Evolutionary conservation across 768 basidiomycete genomes (phyloP).

Genomic region (Mrakia frigida): DNA sequence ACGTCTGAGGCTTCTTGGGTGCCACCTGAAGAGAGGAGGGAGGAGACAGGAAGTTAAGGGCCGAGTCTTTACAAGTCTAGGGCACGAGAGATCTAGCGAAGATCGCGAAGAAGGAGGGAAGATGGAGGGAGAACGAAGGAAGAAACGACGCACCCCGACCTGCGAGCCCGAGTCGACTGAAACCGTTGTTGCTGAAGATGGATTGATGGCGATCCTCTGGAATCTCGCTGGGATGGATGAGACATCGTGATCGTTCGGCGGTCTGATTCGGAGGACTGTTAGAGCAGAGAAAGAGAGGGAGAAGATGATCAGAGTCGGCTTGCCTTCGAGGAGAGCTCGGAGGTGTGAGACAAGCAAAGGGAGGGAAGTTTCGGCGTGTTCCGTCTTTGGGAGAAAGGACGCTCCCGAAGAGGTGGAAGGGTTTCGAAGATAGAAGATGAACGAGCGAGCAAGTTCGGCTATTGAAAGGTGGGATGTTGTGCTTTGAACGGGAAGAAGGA

Average conservation of each 20-base stretch:
- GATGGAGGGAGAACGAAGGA: slow-evolving; percentile 44
- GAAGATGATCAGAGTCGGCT: not conserved
- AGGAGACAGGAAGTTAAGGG: slow-evolving; percentile 41
- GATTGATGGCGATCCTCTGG: slow-evolving; percentile 80
- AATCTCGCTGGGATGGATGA: slow-evolving; percentile 82
- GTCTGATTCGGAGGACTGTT: slow-evolving; percentile 78
- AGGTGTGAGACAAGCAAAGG: not conserved
- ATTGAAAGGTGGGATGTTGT: too few relatives aligned
- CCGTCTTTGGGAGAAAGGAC: not conserved
- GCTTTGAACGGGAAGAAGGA: too few relatives aligned
- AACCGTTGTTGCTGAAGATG: slow-evolving; percentile 65
- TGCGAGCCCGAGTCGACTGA: slow-evolving; percentile 62
- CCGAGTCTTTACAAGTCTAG: slow-evolving; percentile 42
- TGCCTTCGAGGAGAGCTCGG: not conserved
- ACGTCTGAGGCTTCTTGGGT: slow-evolving; percentile 67
- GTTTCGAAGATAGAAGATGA: too few relatives aligned
- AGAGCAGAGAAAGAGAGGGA: not conserved
- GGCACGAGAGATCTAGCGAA: slow-evolving; percentile 28
- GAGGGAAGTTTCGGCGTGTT: not conserved
- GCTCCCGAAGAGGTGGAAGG: too few relatives aligned
- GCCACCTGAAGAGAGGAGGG: slow-evolving; percentile 46
- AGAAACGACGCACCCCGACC: slow-evolving; percentile 39
- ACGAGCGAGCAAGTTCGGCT: too few relatives aligned
- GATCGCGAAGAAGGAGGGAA: slow-evolving; percentile 40
- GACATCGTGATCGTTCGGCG: slow-evolving; percentile 75